Conservation (phyloP, 106 monocot species). For the Amphibolis antarctica region DNA sequence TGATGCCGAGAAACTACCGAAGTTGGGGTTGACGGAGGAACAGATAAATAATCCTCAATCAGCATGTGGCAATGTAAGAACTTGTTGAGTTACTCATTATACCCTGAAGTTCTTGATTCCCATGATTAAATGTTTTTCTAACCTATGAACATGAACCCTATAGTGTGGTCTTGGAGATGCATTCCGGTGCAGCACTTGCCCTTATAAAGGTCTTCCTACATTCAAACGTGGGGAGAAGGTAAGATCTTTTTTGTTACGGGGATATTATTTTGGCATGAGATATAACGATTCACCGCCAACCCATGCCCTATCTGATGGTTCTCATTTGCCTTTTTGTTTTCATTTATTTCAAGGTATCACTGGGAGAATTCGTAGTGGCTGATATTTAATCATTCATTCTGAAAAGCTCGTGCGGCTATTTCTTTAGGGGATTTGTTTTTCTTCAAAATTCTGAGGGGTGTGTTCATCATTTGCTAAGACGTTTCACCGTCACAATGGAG, state of each 20-base stretch:
- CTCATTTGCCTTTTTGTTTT: background rate
- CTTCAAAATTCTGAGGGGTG: background rate
- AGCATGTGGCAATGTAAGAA: conserved; percentile 78
- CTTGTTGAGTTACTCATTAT: background rate
- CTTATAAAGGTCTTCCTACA: conserved; percentile 81
- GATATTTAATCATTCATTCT: conserved; percentile 30
- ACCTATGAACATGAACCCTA: conserved; percentile 5
- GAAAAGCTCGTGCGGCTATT: background rate
- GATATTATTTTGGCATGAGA: background rate
- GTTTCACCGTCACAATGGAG: too few species aligned
- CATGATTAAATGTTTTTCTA: background rate
- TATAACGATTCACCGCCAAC: background rate
- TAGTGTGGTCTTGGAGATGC: conserved; percentile 97
- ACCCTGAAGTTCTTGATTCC: background rate
- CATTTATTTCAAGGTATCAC: conserved; percentile 32
- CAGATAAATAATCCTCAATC: conserved; percentile 82
- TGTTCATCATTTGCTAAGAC: too few species aligned
- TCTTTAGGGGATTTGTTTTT: background rate
- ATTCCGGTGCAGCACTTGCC: conserved; percentile 69
- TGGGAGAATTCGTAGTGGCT: conserved; percentile 53
- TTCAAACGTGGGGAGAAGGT: conserved; percentile 88
- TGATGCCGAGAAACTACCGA: conserved; percentile 60
- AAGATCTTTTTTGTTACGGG: background rate
- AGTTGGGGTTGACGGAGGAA: conserved; percentile 62
- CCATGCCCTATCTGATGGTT: background rate